These are phyloP conservation scores for Pythium myriotylum DNA, from an alignment of 352 stramenopile species.

Conservation along the genomic window DNA sequence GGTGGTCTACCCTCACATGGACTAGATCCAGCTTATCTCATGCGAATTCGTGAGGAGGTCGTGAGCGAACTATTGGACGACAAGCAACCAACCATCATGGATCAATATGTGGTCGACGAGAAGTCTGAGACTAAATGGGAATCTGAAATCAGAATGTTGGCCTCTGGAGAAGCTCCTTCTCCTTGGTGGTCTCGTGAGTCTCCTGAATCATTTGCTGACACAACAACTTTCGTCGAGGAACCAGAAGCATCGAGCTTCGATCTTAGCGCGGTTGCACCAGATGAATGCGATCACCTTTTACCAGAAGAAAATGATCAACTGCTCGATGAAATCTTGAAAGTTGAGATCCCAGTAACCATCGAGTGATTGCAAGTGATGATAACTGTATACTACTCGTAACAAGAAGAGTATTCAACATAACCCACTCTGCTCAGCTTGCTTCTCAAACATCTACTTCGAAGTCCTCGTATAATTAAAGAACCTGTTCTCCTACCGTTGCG, in stretches of 20 bases:
- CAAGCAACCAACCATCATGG: constrained; percentile 51
- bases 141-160: constrained; percentile 47
- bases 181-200: constrained; percentile 52
- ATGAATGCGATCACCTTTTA: constrained; percentile 10
- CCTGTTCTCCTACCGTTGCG: no score
- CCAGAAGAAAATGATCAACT: constrained; percentile 33
- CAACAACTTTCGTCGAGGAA: constrained; percentile 27
- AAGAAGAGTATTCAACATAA: no score
- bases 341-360: constrained; percentile 45
- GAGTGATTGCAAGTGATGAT: constrained; percentile 5
- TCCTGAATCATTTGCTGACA: constrained; percentile 22
- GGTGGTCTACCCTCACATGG: constrained; percentile 51
- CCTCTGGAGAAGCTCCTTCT: constrained; percentile 37
- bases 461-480: no score
- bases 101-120: constrained; percentile 40
- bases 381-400: no score
- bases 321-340: constrained; percentile 56
- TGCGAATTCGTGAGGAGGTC: constrained; percentile 56
- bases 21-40: constrained; percentile 40
- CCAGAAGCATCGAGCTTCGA: constrained; percentile 25
- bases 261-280: constrained; percentile 17
- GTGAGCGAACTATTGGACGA: constrained; percentile 48
- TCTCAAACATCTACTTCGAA: no score
- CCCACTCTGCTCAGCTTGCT: no score
- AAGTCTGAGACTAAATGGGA: constrained; percentile 18